Base-by-base conservation (phyloP, 2,329 filamentous ascomycete species). In the Nemania sp. region DNA sequence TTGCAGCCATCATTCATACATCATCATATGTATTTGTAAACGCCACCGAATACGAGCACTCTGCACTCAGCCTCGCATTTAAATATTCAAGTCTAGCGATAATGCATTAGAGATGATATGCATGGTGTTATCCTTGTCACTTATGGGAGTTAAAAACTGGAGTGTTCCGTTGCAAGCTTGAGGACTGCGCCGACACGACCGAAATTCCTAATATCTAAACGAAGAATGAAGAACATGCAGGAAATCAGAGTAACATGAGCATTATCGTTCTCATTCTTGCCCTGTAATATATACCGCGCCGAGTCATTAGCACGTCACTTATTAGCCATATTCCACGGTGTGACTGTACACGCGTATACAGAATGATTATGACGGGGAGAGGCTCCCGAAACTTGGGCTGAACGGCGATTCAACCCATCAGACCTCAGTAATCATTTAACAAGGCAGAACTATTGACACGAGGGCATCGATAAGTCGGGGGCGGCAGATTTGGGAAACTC, bases 401-500 rank as follows among this genome's bases (percentile, higher is more conserved):
- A 64, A n/a, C 11, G 35, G 51, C 5, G 1, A n/a, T 41, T 62
- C 26, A 47, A 27, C 26, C 49, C 18, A 41, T 52, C 45, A 47
- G 26, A 32, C 15, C 11, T 26, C 24, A 3, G 35, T n/a, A n/a
- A n/a, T n/a, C 35, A 3, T 58, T 45, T 38, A 45, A 45, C 27
- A 38, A 11, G 45, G n/a, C 47, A 55, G 6, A 45, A 54, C 32
- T 20, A 54, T 32, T 60, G 49, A 18, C 52, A 41, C 18, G 27
- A 22, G n/a, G 22, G 26, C 8, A 63, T 32, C 11, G 22, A 18
- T 13, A 26, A 61, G 45, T 22, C 24, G 27, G 35, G 7, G 57
- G 53, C 32, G 43, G 57, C 45, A 32, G 45, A 53, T 27, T 20
- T 57, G 45, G 54, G 56, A 24, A 20, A 38, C 32, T 61, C 58